Evolutionary conservation across 2,329 filamentous ascomycete species (phyloP).

Genomic region (Colletotrichum falcatum): DNA sequence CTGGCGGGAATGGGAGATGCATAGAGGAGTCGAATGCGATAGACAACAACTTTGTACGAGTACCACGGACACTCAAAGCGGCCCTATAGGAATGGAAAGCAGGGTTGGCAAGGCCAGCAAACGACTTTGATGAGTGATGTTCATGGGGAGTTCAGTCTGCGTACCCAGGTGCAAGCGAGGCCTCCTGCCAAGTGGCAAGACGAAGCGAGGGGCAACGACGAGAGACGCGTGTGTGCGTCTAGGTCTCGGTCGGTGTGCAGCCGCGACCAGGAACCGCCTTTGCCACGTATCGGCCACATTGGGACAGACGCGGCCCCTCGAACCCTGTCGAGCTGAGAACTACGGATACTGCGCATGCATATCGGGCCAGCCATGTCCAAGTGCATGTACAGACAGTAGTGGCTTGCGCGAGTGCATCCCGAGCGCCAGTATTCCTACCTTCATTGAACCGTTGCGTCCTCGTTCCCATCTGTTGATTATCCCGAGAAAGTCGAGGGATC

Average conservation of each 20-base stretch:
- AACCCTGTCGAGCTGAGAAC: conserved; percentile 38
- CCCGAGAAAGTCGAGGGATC: background rate
- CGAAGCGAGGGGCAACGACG: background rate
- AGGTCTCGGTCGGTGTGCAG: background rate
- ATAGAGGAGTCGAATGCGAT: conserved; percentile 41
- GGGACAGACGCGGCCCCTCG: no score
- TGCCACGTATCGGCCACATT: no score
- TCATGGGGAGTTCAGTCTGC: background rate
- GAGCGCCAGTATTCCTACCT: background rate
- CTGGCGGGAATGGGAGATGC: conserved; percentile 36
- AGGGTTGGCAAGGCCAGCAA: conserved; percentile 23
- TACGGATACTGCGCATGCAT: conserved; percentile 5
- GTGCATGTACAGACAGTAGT: no score
- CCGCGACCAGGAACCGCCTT: background rate
- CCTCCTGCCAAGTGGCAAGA: conserved; percentile 38
- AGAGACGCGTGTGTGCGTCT: background rate
- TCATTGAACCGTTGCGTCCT: conserved; percentile 12
- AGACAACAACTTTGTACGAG: conserved; percentile 42
- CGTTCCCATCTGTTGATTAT: background rate
- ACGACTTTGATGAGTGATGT: background rate
- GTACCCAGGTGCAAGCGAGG: conserved; percentile 3
- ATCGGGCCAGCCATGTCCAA: background rate
- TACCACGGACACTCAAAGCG: conserved; percentile 39
- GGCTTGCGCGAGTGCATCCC: background rate
- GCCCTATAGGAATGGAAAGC: conserved; percentile 40